Evolutionary conservation across 495 filamentous ascomycete species (phyloP).

Genomic region (Geoglossum glabrum): DNA sequence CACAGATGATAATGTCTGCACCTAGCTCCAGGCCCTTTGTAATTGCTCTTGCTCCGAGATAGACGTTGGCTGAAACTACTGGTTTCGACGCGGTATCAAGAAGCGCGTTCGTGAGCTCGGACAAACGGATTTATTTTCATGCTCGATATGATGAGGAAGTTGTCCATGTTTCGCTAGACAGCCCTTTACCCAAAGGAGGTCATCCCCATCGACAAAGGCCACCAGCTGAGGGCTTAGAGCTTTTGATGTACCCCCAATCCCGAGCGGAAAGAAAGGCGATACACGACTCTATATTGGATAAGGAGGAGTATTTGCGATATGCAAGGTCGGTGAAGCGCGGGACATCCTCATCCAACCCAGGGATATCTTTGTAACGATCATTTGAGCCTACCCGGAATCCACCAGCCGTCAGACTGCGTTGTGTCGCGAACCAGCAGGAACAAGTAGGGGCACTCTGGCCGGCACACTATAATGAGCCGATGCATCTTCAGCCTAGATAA

Average conservation of each 20-base stretch:
- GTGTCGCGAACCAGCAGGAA: background rate
- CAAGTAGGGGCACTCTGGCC: background rate
- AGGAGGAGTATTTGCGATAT: background rate
- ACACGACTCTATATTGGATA: background rate
- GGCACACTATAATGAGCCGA: background rate
- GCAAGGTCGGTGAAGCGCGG: background rate
- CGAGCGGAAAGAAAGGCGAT: background rate
- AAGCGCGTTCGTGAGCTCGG: constrained; percentile 13
- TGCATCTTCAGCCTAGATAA: background rate
- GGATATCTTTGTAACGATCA: background rate
- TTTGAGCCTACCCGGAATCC: background rate
- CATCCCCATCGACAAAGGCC: constrained; percentile 29
- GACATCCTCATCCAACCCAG: background rate
- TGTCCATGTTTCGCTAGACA: constrained; percentile 15
- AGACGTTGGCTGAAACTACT: constrained; percentile 7
- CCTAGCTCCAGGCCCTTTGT: constrained; percentile 27
- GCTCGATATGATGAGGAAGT: constrained; percentile 22
- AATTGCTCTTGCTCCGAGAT: constrained; percentile 32
- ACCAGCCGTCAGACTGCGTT: background rate
- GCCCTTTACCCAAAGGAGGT: constrained; percentile 16
- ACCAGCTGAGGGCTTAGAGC: no score
- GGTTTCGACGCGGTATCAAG: constrained; percentile 6
- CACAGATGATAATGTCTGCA: constrained; percentile 37
- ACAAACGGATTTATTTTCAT: constrained; percentile 12
- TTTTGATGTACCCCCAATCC: background rate